Conservation (phyloP, 345 rosid genomes). For the Brassica cretica region DNA sequence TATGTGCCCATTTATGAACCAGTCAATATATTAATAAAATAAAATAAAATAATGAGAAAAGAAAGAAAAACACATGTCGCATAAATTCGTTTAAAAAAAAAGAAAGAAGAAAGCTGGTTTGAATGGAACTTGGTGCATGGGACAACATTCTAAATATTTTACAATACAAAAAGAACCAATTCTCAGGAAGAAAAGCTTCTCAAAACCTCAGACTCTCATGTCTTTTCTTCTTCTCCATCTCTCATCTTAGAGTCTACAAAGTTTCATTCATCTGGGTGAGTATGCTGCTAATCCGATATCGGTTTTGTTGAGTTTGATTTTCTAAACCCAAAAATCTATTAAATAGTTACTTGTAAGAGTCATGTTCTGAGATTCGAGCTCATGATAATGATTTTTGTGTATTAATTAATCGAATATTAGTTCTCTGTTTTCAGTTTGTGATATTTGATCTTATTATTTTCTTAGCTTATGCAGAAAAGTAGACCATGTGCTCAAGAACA, state of each 20-base stretch:
- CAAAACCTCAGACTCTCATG: not conserved
- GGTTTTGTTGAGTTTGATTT: not conserved
- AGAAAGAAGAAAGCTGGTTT: constrained; percentile 13
- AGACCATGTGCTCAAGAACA: constrained; percentile 18
- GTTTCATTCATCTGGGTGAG: constrained; percentile 21
- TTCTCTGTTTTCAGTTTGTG: not conserved
- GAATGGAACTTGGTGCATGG: constrained; percentile 41
- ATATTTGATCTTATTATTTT: not conserved
- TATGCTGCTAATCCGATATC: not conserved
- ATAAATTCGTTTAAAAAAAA: constrained; percentile 28
- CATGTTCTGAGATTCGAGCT: constrained; percentile 27
- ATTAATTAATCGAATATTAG: not conserved
- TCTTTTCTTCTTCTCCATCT: not conserved
- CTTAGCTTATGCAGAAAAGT: constrained; percentile 15
- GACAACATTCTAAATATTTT: constrained; percentile 3
- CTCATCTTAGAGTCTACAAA: not conserved
- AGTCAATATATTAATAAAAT: constrained; percentile 9
- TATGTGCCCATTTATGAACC: constrained; percentile 13
- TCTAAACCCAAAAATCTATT: not conserved
- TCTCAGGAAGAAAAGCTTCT: constrained; percentile 11
- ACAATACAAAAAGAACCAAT: constrained; percentile 23
- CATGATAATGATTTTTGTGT: not conserved
- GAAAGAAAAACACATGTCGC: constrained; percentile 18
- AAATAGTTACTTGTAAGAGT: constrained; percentile 2
- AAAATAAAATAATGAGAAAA: not conserved